Base-by-base conservation (phyloP, 352 stramenopile species). In the Pythium periplocum region DNA sequence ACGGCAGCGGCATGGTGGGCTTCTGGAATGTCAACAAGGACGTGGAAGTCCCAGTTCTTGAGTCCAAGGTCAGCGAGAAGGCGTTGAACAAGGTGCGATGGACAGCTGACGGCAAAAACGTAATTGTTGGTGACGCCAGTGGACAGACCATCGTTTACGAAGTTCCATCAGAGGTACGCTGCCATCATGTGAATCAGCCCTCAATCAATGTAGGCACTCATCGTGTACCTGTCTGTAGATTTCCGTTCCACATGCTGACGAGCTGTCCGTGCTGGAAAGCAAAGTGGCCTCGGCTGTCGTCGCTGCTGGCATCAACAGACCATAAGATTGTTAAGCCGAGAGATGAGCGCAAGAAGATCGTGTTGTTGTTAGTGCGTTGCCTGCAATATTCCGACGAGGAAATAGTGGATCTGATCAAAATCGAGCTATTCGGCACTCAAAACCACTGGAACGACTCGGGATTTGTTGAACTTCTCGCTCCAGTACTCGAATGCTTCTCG, bases 1-100 rank as follows among this genome's bases (percentile, higher is more conserved):
- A 95, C 48, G 83, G 79, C 8, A 86, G 66, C 26, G 86, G 86
- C 6, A 55, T 45, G 4, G 67, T 91, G 36, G 88, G 78, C 51
- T 64, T 96, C 38, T 96, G 86, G 86, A 93, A 95, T 51, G 83
- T 96, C 48, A 57, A 86, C 57, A 83, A 81, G 48, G 86, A 96
- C 61, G 64, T 84, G n/a, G 86, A 95, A 53, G 78, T 91, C 34
- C 73, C 80, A 6, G 71, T 60, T 9, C 57, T 90, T 8, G 80
- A 86, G 36, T 60, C 74, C 4, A 85, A 89, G 61, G 73, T 90
- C 44, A 76, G 70, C 31, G 67, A 77, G 31, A 86, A 89, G 48
- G 83, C 84, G 8, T 58, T 96, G 9, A 90, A 93, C 75, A 94
- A 90, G 57, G 67, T 96, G 42, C 73, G 80, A 40, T 96, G 86